Evolutionary conservation across 2,329 filamentous ascomycete genomes (phyloP).

Genomic region (Calycina marina): DNA sequence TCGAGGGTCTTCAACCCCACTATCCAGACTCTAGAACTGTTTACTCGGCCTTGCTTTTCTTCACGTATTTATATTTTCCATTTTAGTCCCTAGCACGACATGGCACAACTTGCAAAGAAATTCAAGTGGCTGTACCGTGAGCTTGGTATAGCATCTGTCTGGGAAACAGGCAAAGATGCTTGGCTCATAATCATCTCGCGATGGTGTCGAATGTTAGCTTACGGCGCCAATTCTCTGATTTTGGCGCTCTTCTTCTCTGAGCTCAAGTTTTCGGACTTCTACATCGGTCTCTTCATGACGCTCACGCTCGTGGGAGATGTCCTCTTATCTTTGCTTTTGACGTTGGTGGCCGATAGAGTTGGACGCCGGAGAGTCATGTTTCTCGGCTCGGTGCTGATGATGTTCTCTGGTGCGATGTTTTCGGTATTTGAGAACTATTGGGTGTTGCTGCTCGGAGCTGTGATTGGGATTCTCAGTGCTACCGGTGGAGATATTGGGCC

Average conservation of each 20-base stretch:
- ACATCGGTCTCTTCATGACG: slow-evolving; percentile 51
- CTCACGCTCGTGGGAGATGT: slow-evolving; percentile 45
- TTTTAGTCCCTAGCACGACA: too few relatives aligned
- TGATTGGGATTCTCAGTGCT: slow-evolving; percentile 46
- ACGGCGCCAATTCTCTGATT: slow-evolving; percentile 40
- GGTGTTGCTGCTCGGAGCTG: slow-evolving; percentile 38
- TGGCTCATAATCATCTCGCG: slow-evolving; percentile 41
- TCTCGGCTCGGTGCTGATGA: slow-evolving; percentile 39
- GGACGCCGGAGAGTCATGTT: slow-evolving; percentile 37
- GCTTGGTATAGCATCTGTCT: slow-evolving; percentile 30
- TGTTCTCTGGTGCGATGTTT: slow-evolving; percentile 38
- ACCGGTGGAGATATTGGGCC: slow-evolving; percentile 47
- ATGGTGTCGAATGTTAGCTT: slow-evolving; percentile 45
- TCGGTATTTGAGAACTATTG: slow-evolving; percentile 37
- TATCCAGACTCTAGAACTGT: too few relatives aligned
- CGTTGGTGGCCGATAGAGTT: slow-evolving; percentile 40
- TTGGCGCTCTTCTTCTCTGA: slow-evolving; percentile 39
- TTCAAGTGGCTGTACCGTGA: slow-evolving; percentile 22
- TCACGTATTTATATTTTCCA: too few relatives aligned
- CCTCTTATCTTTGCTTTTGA: slow-evolving; percentile 40
- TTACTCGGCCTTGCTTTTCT: too few relatives aligned
- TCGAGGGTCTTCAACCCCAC: too few relatives aligned
- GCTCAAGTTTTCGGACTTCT: slow-evolving; percentile 33
- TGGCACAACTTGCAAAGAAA: slow-evolving; percentile 2
- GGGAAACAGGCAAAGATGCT: slow-evolving; percentile 30